A percentile compares a stretch with the other conserved stretches of the same genome.
Conservation (phyloP, 257 asterid genomes). For the Forsythia suspensa region DNA sequence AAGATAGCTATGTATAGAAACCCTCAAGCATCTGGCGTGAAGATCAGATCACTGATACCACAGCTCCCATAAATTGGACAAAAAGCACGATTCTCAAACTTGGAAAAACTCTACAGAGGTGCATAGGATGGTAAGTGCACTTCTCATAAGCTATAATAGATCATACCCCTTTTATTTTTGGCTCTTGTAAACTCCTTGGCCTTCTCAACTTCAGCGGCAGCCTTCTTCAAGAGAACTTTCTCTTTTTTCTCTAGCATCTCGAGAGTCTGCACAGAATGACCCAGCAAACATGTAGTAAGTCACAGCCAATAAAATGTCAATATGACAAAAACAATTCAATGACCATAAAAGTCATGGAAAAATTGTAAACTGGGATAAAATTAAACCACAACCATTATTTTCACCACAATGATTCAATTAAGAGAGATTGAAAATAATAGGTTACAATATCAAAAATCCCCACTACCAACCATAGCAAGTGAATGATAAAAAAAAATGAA, state of each 20-base stretch:
- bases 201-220: conserved; percentile 69
- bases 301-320: not conserved
- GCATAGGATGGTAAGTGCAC: not conserved
- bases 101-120: conserved; percentile 5
- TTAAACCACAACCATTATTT: not conserved
- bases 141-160: conserved; percentile 19
- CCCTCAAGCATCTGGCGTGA: conserved; percentile 6
- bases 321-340: not conserved
- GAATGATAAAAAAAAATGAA: not conserved
- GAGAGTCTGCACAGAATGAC: conserved; percentile 53
- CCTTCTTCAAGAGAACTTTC: conserved; percentile 70
- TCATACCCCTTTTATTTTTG: conserved; percentile 75
- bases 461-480: not conserved
- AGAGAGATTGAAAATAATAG: not conserved
- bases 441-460: not conserved
- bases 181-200: conserved; percentile 80
- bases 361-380: conserved; percentile 2
- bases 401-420: conserved; percentile 9
- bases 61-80: not conserved
- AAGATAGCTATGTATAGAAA: not conserved
- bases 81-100: conserved; percentile 6
- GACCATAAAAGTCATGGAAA: not conserved
- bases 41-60: not conserved
- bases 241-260: conserved; percentile 87
- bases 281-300: conserved; percentile 19